Evolutionary conservation across 2,329 filamentous ascomycete genomes (phyloP).

Genomic region (Pyricularia pennisetigena): DNA sequence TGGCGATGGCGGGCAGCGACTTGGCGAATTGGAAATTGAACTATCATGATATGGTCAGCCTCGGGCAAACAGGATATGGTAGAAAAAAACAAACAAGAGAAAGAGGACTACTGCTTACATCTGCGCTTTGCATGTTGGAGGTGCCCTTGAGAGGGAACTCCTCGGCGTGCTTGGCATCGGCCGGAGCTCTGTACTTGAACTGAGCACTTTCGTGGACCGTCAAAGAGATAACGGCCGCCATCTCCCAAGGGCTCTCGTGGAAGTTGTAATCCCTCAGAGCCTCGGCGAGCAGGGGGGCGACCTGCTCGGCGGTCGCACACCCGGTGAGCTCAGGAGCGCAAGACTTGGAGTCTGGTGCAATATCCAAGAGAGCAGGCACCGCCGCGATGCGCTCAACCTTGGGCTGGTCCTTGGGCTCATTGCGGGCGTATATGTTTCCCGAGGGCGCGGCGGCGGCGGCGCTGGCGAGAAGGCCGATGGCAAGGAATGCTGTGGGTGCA

Average conservation of each 20-base stretch:
- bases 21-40: slow-evolving; percentile 37
- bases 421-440: background rate
- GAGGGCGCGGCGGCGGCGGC: background rate
- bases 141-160: slow-evolving; percentile 39
- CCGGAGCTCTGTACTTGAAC: slow-evolving; percentile 64
- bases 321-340: slow-evolving; percentile 39
- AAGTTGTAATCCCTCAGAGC: slow-evolving; percentile 51
- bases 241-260: slow-evolving; percentile 36
- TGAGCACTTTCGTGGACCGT: slow-evolving; percentile 62
- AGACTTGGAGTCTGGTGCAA: slow-evolving; percentile 43
- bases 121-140: slow-evolving; percentile 18
- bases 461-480: background rate
- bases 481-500: background rate
- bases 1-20: slow-evolving; percentile 26
- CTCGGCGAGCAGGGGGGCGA: slow-evolving; percentile 43
- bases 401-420: background rate
- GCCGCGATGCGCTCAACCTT: background rate
- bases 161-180: slow-evolving; percentile 33
- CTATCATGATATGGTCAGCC: slow-evolving; percentile 54
- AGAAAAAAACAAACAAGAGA: background rate
- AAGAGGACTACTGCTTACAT: background rate
- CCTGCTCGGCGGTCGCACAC: slow-evolving; percentile 59
- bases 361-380: slow-evolving; percentile 6
- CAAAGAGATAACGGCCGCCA: slow-evolving; percentile 60
- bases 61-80: slow-evolving; percentile 36